Evolutionary conservation across 2,329 filamentous ascomycete genomes (phyloP).

Genomic region (Plenodomus biglobosus): DNA sequence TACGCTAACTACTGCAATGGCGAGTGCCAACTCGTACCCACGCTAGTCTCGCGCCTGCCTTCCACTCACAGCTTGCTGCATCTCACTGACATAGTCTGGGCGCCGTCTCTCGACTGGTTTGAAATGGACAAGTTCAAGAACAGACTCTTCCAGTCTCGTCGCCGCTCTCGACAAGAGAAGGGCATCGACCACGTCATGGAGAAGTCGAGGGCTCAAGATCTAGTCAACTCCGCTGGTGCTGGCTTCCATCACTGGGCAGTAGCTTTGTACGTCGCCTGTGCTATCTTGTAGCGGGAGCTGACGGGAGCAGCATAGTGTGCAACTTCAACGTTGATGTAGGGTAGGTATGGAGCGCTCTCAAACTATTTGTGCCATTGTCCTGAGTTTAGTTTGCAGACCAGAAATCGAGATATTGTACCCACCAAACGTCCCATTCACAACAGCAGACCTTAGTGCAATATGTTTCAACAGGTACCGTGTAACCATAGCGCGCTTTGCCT

Average conservation of each 20-base stretch:
- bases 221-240: slow-evolving; percentile 11
- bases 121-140: slow-evolving; percentile 42
- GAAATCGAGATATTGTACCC: slow-evolving; percentile 49
- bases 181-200: slow-evolving; percentile 16
- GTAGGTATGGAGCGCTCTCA: slow-evolving; percentile 20
- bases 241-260: slow-evolving; percentile 46
- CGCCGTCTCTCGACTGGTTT: slow-evolving; percentile 1
- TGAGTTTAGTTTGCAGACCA: slow-evolving; percentile 31
- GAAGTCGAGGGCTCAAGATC: slow-evolving; percentile 11
- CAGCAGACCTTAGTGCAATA: slow-evolving; percentile 45
- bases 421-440: slow-evolving; percentile 42
- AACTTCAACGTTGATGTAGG: slow-evolving; percentile 50
- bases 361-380: neutral
- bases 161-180: slow-evolving; percentile 24
- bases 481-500: neutral
- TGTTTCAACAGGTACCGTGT: slow-evolving; percentile 45
- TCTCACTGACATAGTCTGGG: slow-evolving; percentile 9
- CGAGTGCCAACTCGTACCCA: slow-evolving; percentile 6
- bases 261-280: slow-evolving; percentile 39
- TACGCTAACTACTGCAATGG: slow-evolving; percentile 8
- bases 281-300: slow-evolving; percentile 8
- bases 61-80: slow-evolving; percentile 7
- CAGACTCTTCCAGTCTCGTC: slow-evolving; percentile 29
- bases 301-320: slow-evolving; percentile 41
- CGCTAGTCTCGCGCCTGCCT: slow-evolving; percentile 1